Base-by-base conservation (phyloP, 441 rosid species). In the Jatropha podagrica region DNA sequence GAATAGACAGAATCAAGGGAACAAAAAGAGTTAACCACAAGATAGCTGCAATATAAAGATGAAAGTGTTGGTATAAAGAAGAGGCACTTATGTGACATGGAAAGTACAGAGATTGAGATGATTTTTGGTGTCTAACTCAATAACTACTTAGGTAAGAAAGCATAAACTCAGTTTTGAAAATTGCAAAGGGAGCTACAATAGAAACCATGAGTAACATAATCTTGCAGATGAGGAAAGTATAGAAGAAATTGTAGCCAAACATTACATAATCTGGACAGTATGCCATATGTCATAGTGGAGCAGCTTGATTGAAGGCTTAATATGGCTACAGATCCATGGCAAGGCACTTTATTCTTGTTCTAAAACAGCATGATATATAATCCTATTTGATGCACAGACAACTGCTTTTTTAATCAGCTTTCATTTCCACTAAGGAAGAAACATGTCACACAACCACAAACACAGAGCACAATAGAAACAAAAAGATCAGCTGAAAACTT, bases 141-240 rank as follows among this genome's bases (percentile, higher is more conserved):
- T 42, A 66, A 23, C 15, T 2, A 60, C 58, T 46, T 44, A 46
- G 7, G 42, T 46, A 38, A 32, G 18, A 73, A 72, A 46, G 37
- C 27, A 32, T 48, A 63, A 32, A n/a, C 46, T 72, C 37, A 37
- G 20, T 74, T 42, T 32, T 74, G 56, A 56, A 56, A 37, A 68
- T 54, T 40, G 48, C 58, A 42, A 51, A 20, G 54, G 26, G 20
- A 10, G 61, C 60, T 38, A 17, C 40, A 40, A 32, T 40, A 65
- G 37, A n/a, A 44, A 42, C 8, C 63, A 59, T 26, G 38, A 26
- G 38, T 40, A 65, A 65, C 23, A 40, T 65, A 52, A 23, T 55
- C 55, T 14, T n/a, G 26, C 26, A n/a, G 26, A 27, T 18, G 8
- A 63, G 46, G 18, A 46, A 72, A 58, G 23, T 20, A 9, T 37